phyloP scores from a whole-genome alignment of 768 basidiomycete genomes.

The Sporobolomyces phaffii region DNA sequence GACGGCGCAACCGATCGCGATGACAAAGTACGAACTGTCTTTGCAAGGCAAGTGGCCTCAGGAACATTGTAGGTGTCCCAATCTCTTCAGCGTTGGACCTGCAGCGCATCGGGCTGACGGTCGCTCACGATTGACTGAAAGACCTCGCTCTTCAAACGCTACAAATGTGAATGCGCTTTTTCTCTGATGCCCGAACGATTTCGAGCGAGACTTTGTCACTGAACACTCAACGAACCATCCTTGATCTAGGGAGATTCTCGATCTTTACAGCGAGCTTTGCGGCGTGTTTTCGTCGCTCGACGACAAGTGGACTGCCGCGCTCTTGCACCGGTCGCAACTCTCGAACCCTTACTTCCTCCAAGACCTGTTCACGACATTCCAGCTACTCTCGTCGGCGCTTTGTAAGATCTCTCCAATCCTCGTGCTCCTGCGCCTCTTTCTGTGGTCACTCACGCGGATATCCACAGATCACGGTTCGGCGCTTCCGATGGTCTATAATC shows the following conservation, averaged over 20 bases:
- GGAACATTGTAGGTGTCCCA: conserved; percentile 15
- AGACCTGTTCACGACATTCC: conserved; percentile 22
- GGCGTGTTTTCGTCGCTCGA: conserved; percentile 27
- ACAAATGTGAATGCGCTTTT: conserved; percentile 5
- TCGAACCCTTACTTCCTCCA: conserved; percentile 36
- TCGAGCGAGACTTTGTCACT: too few species aligned
- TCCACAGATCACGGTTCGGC: conserved; percentile 17
- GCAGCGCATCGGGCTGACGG: too few species aligned
- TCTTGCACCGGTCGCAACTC: conserved; percentile 37
- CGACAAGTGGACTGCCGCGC: conserved; percentile 35
- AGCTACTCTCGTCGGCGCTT: conserved; percentile 27
- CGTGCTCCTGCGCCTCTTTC: neutral
- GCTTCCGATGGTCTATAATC: conserved; percentile 34
- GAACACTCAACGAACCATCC: too few species aligned
- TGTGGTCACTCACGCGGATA: neutral
- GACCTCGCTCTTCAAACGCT: conserved; percentile 24
- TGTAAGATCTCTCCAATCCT: conserved; percentile 18
- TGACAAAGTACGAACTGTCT: conserved; percentile 35
- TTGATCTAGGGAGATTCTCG: conserved; percentile 33
- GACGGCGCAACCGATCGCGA: conserved; percentile 17
- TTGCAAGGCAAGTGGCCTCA: conserved; percentile 36
- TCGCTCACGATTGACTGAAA: too few species aligned
- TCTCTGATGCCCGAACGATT: too few species aligned
- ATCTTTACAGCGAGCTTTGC: conserved; percentile 33
- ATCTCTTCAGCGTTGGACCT: too few species aligned